Conservation (phyloP, 768 basidiomycete genomes). For the Leccinum boreale region DNA sequence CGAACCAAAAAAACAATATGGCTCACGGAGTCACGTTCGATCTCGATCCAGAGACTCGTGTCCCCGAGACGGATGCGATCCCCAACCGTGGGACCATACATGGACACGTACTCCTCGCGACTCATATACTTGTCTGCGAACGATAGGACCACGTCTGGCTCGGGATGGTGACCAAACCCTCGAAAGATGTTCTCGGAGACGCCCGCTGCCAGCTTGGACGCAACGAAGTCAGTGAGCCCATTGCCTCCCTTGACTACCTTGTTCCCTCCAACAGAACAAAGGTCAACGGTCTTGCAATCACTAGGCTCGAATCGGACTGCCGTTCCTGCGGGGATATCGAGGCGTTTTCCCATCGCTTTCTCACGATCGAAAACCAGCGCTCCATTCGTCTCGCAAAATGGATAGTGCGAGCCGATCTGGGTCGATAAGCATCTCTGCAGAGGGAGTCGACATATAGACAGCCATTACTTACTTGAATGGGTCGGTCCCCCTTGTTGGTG, state of each 20-base stretch:
- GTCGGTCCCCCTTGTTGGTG: slow-evolving; percentile 89
- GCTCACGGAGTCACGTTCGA: slow-evolving; percentile 77
- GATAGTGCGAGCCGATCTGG: slow-evolving; percentile 92
- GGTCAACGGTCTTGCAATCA: slow-evolving; percentile 76
- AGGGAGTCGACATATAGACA: slow-evolving; percentile 9
- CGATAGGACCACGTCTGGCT: slow-evolving; percentile 59
- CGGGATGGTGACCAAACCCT: slow-evolving; percentile 68
- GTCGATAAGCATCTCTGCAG: not conserved
- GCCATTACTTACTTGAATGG: slow-evolving; percentile 68
- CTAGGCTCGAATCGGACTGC: slow-evolving; percentile 97
- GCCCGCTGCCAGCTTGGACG: slow-evolving; percentile 49
- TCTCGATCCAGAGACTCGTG: slow-evolving; percentile 86
- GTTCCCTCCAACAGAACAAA: slow-evolving; percentile 75
- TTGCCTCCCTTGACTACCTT: slow-evolving; percentile 80
- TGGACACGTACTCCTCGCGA: slow-evolving; percentile 77
- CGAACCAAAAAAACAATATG: not conserved
- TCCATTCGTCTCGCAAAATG: slow-evolving; percentile 87
- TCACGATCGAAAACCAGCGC: slow-evolving; percentile 78
- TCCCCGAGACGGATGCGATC: slow-evolving; percentile 89
- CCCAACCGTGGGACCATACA: slow-evolving; percentile 94
- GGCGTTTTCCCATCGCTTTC: slow-evolving; percentile 75
- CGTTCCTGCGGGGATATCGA: slow-evolving; percentile 93
- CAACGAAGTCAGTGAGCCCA: slow-evolving; percentile 38
- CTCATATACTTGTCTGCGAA: slow-evolving; percentile 52
- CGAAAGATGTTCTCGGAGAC: slow-evolving; percentile 21